These are phyloP conservation scores for Angomonas deanei DNA, from an alignment of 208 protist species.

Conservation along the genomic window DNA sequence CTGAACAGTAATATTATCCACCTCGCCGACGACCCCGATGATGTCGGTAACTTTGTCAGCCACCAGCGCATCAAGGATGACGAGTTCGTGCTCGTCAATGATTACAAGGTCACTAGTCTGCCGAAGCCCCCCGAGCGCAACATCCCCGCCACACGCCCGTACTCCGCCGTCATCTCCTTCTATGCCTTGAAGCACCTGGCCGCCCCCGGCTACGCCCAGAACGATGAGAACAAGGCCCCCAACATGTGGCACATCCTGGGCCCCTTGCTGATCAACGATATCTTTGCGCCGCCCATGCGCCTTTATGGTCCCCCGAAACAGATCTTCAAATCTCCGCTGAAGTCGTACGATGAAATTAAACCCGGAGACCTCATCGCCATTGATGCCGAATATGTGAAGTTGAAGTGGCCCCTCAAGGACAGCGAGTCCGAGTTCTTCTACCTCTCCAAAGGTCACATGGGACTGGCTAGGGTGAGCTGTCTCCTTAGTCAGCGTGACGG, in stretches of 20 bases:
- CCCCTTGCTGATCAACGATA: conserved; percentile 74
- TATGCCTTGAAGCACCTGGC: conserved; percentile 75
- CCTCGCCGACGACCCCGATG: conserved; percentile 81
- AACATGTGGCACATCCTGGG: conserved; percentile 78
- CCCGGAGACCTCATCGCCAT: conserved; percentile 77
- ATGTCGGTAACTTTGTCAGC: conserved; percentile 84
- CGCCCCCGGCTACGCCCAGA: conserved; percentile 47
- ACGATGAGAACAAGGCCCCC: conserved; percentile 64
- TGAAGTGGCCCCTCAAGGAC: conserved; percentile 57
- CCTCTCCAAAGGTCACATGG: conserved; percentile 75
- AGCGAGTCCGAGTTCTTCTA: conserved; percentile 36
- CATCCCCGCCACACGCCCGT: conserved; percentile 69
- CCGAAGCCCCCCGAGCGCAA: conserved; percentile 64
- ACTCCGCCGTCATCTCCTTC: conserved; percentile 78
- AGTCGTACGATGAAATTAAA: conserved; percentile 60
- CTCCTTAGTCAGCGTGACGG: conserved; percentile 70
- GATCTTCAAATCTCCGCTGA: conserved; percentile 65
- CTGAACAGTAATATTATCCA: conserved; percentile 86
- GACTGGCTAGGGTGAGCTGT: conserved; percentile 83
- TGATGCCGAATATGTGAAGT: conserved; percentile 88
- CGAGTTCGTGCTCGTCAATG: conserved; percentile 78
- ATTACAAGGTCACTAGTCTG: conserved; percentile 79
- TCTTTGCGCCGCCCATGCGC: conserved; percentile 51
- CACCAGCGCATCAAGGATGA: conserved; percentile 84
- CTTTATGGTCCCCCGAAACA: conserved; percentile 33